Base-by-base conservation (phyloP, 208 protist species). In the Crithidia expoeki region DNA sequence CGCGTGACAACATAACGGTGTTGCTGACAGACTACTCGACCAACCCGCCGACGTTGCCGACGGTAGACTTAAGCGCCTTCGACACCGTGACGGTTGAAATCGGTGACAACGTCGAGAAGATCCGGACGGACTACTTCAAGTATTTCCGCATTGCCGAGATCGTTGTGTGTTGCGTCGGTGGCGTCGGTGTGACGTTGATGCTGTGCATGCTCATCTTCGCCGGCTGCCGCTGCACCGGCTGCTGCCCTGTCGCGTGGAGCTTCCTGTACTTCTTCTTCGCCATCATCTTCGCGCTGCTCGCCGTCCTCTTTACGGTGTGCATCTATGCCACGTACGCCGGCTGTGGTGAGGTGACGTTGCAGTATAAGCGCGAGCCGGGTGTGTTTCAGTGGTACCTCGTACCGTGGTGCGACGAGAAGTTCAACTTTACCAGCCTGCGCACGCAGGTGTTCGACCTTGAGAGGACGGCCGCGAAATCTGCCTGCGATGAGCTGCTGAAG, bases 351-450 rank as follows among this genome's bases (percentile, higher is more conserved):
- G 61, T 92, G 58, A 52, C 60, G 14, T 64, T 80, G 28, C 89
- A 94, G 71, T 81, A 86, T 71, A 66, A 62, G 44, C 89, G 89
- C 40, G 75, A 80, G 70, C 82, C 89, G 1, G 89, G 89, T 49
- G 32, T 94, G 23, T 74, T 92, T 32, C 89, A 94, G 78, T 94
- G 84, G 83, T 89, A 86, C 64, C 50, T 84, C n/a, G 83, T 93
- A 28, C 89, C 89, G 62, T 89, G 77, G 70, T 89, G 83, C 71
- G 67, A 89, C 16, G 33, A 36, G 21, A 0, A 87, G 33, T 90
- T 90, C 58, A 33, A 81, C 40, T 81, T 94, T 50, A 50, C 12
- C 6, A 28, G 10, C 33, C 40, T 89, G 23, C 77, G 79, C n/a
- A 32, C 33, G 30, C 52, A 81, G 25, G 68, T 94, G 23, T 42